Evolutionary conservation across 495 filamentous ascomycete species (phyloP).

Genomic region (Podospora appendiculata): DNA sequence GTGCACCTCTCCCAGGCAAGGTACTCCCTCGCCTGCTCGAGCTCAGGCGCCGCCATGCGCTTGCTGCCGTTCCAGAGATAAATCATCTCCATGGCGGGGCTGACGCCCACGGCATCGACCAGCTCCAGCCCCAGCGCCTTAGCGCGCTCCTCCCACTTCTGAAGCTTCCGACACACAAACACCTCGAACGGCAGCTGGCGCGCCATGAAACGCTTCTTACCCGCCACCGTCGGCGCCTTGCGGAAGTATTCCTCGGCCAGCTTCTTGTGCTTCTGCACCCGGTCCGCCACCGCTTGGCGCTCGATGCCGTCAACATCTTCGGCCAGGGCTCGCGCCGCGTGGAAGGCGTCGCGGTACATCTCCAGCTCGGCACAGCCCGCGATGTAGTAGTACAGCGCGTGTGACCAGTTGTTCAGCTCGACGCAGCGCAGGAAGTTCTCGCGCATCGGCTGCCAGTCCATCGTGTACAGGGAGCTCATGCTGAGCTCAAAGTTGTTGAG

Average conservation of each 20-base stretch:
- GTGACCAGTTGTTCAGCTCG: conserved; percentile 85
- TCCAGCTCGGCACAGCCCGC: conserved; percentile 71
- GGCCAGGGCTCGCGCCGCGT: conserved; percentile 43
- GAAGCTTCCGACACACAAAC: conserved; percentile 76
- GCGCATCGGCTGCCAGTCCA: conserved; percentile 63
- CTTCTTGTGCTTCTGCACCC: conserved; percentile 35
- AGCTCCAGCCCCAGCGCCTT: conserved; percentile 60
- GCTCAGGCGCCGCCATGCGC: conserved; percentile 59
- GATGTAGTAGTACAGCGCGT: conserved; percentile 83
- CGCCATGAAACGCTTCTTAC: conserved; percentile 85
- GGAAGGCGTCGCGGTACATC: conserved; percentile 59
- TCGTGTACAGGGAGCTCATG: conserved; percentile 69
- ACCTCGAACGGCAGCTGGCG: conserved; percentile 83
- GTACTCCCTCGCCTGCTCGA: conserved; percentile 54
- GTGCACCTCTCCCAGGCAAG: conserved; percentile 56
- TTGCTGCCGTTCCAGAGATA: conserved; percentile 86
- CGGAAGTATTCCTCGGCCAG: conserved; percentile 62
- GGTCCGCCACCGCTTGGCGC: conserved; percentile 14
- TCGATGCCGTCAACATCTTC: conserved; percentile 31
- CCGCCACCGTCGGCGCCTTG: conserved; percentile 65
- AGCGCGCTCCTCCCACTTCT: conserved; percentile 82
- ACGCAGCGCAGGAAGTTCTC: conserved; percentile 71
- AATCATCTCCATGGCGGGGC: conserved; percentile 88
- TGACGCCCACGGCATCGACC: conserved; percentile 75
- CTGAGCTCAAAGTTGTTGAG: conserved; percentile 79